A percentile compares a stretch with the other conserved stretches of the same genome.
These are phyloP conservation scores for Blechomonas ayalai DNA, from an alignment of 208 protist genomes.

Conservation along the genomic window DNA sequence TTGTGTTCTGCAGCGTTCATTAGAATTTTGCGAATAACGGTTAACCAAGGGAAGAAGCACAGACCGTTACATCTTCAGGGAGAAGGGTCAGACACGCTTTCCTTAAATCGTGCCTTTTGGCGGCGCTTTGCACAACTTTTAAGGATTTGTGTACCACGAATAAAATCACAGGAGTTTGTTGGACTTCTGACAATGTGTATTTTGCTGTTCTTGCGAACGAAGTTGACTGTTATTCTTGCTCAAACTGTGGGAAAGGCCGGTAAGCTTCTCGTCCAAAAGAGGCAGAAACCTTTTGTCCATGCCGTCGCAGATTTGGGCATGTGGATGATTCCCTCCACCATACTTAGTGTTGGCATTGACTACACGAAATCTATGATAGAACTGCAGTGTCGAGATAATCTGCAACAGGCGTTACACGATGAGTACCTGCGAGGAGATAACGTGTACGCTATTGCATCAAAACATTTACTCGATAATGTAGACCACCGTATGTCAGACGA, in stretches of 20 bases:
- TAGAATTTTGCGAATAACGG: too few species aligned
- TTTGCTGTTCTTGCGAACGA: conserved; percentile 48
- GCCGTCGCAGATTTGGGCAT: conserved; percentile 56
- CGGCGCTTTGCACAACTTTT: conserved; percentile 43
- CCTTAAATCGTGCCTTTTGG: conserved; percentile 44
- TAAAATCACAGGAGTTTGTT: conserved; percentile 42
- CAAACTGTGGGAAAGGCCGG: conserved; percentile 37
- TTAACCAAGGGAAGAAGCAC: too few species aligned
- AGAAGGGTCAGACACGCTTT: too few species aligned
- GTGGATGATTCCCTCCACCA: conserved; percentile 55
- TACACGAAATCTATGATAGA: conserved; percentile 69
- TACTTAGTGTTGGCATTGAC: conserved; percentile 47
- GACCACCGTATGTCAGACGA: conserved; percentile 75
- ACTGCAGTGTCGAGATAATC: conserved; percentile 47
- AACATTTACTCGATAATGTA: conserved; percentile 54
- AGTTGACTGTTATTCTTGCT: conserved; percentile 58
- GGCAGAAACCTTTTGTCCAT: conserved; percentile 54
- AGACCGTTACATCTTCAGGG: too few species aligned
- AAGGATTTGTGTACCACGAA: conserved; percentile 49
- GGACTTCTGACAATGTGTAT: conserved; percentile 24
- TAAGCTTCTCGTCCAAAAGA: conserved; percentile 43
- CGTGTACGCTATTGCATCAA: conserved; percentile 49
- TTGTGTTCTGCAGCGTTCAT: too few species aligned
- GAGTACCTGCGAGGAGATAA: conserved; percentile 60
- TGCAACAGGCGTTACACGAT: conserved; percentile 49